phyloP scores from a whole-genome alignment of 2,329 filamentous ascomycete genomes.

The Aspergillus sp. region DNA sequence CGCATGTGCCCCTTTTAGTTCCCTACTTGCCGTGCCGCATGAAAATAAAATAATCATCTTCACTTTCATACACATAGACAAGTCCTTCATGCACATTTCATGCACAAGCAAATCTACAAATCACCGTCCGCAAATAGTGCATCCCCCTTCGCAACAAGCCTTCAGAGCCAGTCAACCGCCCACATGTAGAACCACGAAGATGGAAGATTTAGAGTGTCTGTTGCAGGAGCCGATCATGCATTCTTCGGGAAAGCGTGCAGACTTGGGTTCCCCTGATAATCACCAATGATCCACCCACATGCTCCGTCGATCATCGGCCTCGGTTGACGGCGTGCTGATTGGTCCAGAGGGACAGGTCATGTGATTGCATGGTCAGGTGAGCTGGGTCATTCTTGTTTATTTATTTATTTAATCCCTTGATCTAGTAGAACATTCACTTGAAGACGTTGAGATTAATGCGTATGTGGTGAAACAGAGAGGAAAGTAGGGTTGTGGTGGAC shows the following conservation, averaged over 20 bases:
- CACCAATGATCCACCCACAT: slow-evolving; percentile 14
- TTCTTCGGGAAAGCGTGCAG: background rate
- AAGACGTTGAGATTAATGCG: too few species aligned
- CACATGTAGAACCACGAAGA: background rate
- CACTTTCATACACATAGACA: background rate
- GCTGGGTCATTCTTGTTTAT: background rate
- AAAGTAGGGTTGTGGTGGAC: too few species aligned
- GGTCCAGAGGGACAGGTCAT: background rate
- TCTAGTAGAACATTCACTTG: too few species aligned
- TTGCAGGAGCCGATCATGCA: slow-evolving; percentile 1
- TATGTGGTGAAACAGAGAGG: too few species aligned
- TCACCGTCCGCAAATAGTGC: background rate
- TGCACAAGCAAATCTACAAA: background rate
- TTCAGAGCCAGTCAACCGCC: background rate
- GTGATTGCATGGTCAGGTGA: background rate
- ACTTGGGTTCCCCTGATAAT: background rate
- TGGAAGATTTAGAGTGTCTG: background rate
- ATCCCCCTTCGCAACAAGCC: background rate
- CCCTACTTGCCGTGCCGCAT: background rate
- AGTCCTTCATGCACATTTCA: too few species aligned
- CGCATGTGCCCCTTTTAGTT: background rate
- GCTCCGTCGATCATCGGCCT: background rate
- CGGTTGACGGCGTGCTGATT: background rate
- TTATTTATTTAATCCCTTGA: too few species aligned
- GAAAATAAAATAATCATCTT: background rate